phyloP scores from a whole-genome alignment of 73 alveolate species.

The Uronychia setigera region DNA sequence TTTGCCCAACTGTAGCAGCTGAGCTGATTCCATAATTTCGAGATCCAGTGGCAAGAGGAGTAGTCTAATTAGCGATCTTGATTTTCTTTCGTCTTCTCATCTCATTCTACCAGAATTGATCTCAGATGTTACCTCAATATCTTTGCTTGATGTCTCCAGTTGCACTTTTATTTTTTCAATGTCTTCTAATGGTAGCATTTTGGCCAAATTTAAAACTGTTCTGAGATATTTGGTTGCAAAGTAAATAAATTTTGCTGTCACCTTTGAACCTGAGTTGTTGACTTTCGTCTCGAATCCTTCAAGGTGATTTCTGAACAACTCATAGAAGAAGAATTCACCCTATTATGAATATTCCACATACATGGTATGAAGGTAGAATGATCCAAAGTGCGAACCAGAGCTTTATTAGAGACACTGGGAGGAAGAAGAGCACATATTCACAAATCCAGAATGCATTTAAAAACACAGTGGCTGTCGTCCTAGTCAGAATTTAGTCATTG shows the following conservation, averaged over 20 bases:
- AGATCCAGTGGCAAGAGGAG: no score
- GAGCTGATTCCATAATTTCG: no score
- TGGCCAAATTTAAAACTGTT: background rate
- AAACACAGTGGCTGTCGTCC: no score
- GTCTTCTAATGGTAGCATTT: background rate
- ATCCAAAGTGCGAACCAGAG: no score
- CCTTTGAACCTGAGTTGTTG: background rate
- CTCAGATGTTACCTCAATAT: background rate
- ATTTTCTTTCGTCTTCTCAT: background rate
- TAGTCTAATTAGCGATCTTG: background rate
- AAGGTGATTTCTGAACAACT: background rate
- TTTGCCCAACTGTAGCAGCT: background rate
- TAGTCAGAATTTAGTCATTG: no score
- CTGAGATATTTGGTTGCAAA: background rate
- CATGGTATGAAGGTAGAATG: no score
- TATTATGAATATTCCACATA: no score
- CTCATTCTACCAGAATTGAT: background rate
- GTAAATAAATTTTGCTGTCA: background rate
- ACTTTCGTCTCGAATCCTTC: background rate
- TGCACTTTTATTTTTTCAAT: background rate
- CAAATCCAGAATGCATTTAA: no score
- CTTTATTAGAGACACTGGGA: no score
- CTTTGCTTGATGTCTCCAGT: background rate
- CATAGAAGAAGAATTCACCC: background rate
- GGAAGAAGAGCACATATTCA: no score